A percentile compares a stretch with the other conserved stretches of the same genome.
Evolutionary conservation across 2,329 filamentous ascomycete genomes (phyloP).

Genomic region (Cucurbitaria berberidis): DNA sequence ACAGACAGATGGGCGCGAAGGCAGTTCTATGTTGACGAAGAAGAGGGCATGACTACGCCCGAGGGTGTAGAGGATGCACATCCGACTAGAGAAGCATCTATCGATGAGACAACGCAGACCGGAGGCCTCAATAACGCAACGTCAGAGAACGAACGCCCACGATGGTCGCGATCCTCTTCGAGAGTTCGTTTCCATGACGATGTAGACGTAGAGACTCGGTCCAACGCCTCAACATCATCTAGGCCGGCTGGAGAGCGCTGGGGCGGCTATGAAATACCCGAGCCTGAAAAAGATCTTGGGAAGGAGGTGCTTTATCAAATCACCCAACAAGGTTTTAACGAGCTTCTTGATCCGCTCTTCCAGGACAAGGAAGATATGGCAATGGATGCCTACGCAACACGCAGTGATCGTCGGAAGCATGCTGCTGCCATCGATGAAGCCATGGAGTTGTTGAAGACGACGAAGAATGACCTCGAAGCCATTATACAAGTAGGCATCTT

Average conservation of each 20-base stretch:
- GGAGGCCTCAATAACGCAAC: conserved; percentile 7
- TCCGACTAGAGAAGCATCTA: conserved; percentile 7
- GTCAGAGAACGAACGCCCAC: conserved; percentile 10
- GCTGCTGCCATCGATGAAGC: conserved; percentile 28
- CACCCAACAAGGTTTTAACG: conserved; percentile 90
- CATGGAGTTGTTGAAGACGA: conserved; percentile 19
- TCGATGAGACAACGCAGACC: conserved; percentile 11
- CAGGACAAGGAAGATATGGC: conserved; percentile 78
- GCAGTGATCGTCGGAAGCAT: conserved; percentile 35
- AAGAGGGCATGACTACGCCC: conserved; percentile 68
- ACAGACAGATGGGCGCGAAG: conserved; percentile 76
- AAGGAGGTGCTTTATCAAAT: conserved; percentile 91
- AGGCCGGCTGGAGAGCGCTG: conserved; percentile 71
- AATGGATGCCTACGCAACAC: conserved; percentile 63
- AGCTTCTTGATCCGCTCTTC: conserved; percentile 87
- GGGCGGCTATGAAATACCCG: conserved; percentile 79
- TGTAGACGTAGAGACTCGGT: conserved; percentile 71
- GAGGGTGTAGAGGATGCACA: conserved; percentile 20
- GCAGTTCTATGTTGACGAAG: conserved; percentile 83
- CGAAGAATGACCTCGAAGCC: conserved; percentile 19
- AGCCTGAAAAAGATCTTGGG: conserved; percentile 80
- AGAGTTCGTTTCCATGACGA: conserved; percentile 80
- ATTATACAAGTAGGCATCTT: conserved; percentile 33
- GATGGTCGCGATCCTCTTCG: conserved; percentile 74
- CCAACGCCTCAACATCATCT: conserved; percentile 76